Evolutionary conservation across 192 early-diverging fungal species (phyloP).

Genomic region (Coemansia sp.): DNA sequence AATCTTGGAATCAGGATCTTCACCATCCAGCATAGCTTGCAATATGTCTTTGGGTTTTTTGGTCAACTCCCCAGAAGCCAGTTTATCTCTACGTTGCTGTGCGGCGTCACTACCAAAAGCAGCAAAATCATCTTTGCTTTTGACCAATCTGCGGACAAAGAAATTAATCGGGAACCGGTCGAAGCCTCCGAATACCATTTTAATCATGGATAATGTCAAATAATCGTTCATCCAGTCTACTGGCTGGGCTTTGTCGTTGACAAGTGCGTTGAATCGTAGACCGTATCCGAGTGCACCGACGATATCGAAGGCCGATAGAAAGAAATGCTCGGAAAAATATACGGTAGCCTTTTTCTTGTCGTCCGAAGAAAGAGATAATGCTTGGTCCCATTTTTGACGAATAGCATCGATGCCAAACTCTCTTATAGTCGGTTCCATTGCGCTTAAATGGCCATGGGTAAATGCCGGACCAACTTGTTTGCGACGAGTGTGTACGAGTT

Average conservation of each 20-base stretch:
- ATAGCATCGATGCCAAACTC: conserved; percentile 31
- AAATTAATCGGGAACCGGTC: conserved; percentile 16
- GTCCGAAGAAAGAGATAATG: neutral
- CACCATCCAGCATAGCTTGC: conserved; percentile 42
- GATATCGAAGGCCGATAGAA: conserved; percentile 38
- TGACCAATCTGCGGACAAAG: conserved; percentile 5
- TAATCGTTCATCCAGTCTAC: conserved; percentile 32
- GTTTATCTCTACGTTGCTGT: conserved; percentile 8
- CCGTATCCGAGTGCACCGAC: conserved; percentile 42
- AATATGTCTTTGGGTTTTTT: conserved; percentile 47
- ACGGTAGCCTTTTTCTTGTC: conserved; percentile 6
- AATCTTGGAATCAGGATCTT: conserved; percentile 37
- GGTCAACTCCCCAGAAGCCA: neutral
- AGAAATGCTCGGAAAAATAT: conserved; percentile 28
- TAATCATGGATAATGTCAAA: neutral
- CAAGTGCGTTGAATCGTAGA: conserved; percentile 29
- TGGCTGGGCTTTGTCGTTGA: conserved; percentile 11
- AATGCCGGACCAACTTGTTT: conserved; percentile 36
- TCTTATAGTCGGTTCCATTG: conserved; percentile 43
- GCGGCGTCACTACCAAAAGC: conserved; percentile 14
- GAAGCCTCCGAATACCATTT: conserved; percentile 2
- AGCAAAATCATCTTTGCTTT: conserved; percentile 26
- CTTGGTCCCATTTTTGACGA: conserved; percentile 23
- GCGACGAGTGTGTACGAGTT: conserved; percentile 38
- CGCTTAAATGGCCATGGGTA: conserved; percentile 18